Base-by-base conservation (phyloP, 805 yeast genomes). In the Danielia reshetovae region DNA sequence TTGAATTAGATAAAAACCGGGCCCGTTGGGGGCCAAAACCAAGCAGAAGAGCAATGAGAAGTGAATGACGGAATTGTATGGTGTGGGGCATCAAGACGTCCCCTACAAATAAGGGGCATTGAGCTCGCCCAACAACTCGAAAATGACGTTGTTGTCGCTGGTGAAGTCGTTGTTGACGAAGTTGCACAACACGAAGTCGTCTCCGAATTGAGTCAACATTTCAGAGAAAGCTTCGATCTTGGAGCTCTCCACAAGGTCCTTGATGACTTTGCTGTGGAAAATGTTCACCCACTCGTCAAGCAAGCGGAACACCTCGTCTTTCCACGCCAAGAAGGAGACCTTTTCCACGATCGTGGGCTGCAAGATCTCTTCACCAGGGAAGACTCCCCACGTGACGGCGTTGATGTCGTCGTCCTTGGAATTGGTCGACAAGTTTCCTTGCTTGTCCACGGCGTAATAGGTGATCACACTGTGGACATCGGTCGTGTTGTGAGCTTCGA, bases 311-410 rank as follows among this genome's bases (percentile, higher is more conserved):
- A 90, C 90, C 60, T 90, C 97, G 57, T 90, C 96, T 58, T 87
- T 89, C 97, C 97, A 90, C 10, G 97, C 97, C 49, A 89, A 66
- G 61, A 90, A 90, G 2, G 96, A 86, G 24, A 81, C 78, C 52
- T 80, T 82, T 58, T 90, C 97, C 14, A 90, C 97, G 56, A 90
- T 87, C 0, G 97, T 90, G 34, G 97, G 97, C 65, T 90, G 97
- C 44, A 86, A 72, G 35, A 90, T 84, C 63, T 90, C 97, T 54
- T 82, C 83, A 24, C 96, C 96, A 18, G 97, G 97, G 77, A 48
- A 48, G 4, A 89, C 87, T 44, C 97, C 97, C 97, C 97, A 90
- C 13, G 97, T 90, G 37, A 90, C 97, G 7, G 97, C 96, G 54
- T 86, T 89, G 44, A 94, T 88, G 42, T 79, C 83, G 24, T 80